phyloP scores from a whole-genome alignment of 257 asterid genomes.

The Petrea volubilis region DNA sequence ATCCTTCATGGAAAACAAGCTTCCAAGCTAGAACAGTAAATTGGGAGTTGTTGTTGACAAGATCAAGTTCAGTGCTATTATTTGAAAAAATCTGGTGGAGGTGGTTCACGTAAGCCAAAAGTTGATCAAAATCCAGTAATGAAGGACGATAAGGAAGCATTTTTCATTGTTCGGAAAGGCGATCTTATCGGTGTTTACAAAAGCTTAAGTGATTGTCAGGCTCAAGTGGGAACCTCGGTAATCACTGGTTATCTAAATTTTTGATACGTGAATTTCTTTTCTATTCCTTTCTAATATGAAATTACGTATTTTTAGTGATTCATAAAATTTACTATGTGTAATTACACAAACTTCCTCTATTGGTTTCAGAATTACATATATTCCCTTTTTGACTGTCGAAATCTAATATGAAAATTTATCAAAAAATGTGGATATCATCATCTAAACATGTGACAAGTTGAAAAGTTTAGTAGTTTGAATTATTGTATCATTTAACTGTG shows the following conservation, averaged over 20 bases:
- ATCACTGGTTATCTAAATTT: constrained; percentile 24
- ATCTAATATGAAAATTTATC: no score
- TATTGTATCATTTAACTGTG: no score
- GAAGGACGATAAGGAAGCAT: constrained; percentile 92
- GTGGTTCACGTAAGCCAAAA: constrained; percentile 42
- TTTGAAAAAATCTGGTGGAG: constrained; percentile 45
- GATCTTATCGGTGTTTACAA: constrained; percentile 88
- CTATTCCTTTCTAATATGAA: background rate
- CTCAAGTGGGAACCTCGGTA: constrained; percentile 98
- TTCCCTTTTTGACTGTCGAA: no score
- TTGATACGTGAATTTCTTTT: constrained; percentile 14
- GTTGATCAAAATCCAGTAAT: constrained; percentile 39
- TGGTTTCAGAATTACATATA: background rate
- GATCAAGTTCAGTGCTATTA: constrained; percentile 53
- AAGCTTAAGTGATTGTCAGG: constrained; percentile 92
- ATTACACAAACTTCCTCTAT: background rate
- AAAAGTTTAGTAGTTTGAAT: no score
- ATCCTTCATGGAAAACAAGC: constrained; percentile 44
- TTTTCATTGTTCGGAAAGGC: constrained; percentile 93
- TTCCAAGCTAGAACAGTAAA: constrained; percentile 39
- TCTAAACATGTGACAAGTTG: no score
- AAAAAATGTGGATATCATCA: no score
- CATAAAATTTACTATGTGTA: no score
- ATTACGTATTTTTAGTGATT: background rate
- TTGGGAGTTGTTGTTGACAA: constrained; percentile 33